Evolutionary conservation across 225 moss, liverwort and hornwort species (phyloP).

Genomic region (Antitrichia curtipendula): DNA sequence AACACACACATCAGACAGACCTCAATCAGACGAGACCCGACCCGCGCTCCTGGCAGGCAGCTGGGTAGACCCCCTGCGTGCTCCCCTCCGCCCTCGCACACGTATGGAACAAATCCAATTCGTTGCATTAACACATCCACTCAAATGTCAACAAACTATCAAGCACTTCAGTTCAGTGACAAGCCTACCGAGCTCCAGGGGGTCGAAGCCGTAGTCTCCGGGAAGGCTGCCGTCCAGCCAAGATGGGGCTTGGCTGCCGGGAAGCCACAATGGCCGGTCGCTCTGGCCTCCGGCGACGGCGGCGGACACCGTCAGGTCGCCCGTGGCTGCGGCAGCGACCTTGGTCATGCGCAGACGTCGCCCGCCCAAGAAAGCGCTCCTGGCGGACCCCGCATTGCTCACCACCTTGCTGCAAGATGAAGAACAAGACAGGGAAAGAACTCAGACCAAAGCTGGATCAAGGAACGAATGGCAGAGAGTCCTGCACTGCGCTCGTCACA

Average conservation of each 20-base stretch:
- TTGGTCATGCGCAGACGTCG: conserved; percentile 45
- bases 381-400: conserved; percentile 41
- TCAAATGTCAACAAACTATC: background rate
- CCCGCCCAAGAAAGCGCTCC: conserved; percentile 53
- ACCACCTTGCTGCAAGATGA: conserved; percentile 45
- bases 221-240: conserved; percentile 79
- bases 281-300: conserved; percentile 8
- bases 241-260: conserved; percentile 48
- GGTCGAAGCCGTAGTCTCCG: conserved; percentile 87
- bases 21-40: background rate
- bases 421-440: background rate
- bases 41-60: background rate
- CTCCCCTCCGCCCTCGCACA: background rate
- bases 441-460: background rate
- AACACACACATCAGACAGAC: background rate
- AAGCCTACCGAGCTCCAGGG: conserved; percentile 55
- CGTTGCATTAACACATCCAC: background rate
- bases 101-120: background rate
- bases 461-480: background rate
- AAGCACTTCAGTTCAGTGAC: background rate
- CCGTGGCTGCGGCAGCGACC: conserved; percentile 14
- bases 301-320: conserved; percentile 24
- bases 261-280: conserved; percentile 83
- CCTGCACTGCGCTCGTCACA: background rate
- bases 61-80: too few relatives aligned